Percentiles rank a stretch among this genome's conserved stretches.
Conservation (phyloP, 192 early-diverging fungal genomes). For the Linnemannia exigua region DNA sequence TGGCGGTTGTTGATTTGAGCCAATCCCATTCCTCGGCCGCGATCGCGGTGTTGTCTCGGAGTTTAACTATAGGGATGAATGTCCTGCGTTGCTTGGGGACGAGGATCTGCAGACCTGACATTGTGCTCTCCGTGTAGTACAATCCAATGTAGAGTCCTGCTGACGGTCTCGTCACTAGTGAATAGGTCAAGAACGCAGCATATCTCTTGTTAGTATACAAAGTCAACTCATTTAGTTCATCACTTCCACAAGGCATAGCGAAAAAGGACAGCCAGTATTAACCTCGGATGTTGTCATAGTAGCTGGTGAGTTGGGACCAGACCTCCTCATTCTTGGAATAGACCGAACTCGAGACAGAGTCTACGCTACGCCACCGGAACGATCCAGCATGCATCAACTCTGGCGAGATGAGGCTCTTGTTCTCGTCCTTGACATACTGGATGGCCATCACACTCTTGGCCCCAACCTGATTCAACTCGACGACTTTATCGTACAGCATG, state of each 20-base stretch:
- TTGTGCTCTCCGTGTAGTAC: slow-evolving; percentile 63
- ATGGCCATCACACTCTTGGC: slow-evolving; percentile 62
- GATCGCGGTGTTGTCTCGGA: slow-evolving; percentile 49
- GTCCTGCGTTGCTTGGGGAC: slow-evolving; percentile 59
- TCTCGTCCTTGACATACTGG: slow-evolving; percentile 49
- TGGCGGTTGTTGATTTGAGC: slow-evolving; percentile 51
- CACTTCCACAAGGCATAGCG: too few relatives aligned
- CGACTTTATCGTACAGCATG: slow-evolving; percentile 59
- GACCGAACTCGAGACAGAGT: slow-evolving; percentile 41
- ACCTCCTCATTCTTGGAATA: slow-evolving; percentile 48
- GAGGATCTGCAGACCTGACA: slow-evolving; percentile 58
- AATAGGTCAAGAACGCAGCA: not conserved
- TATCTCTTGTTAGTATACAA: not conserved
- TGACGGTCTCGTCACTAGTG: slow-evolving; percentile 51
- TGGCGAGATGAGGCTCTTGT: slow-evolving; percentile 47
- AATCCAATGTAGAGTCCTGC: slow-evolving; percentile 63
- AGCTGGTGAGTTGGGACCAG: slow-evolving; percentile 39
- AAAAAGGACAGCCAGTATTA: not conserved
- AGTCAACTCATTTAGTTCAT: too few relatives aligned
- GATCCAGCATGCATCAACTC: slow-evolving; percentile 51
- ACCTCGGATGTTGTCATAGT: slow-evolving; percentile 49
- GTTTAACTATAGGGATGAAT: slow-evolving; percentile 59
- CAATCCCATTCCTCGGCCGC: slow-evolving; percentile 59
- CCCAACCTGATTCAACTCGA: slow-evolving; percentile 45
- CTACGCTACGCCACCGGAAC: slow-evolving; percentile 58